A percentile compares a stretch with the other conserved stretches of the same genome.
phyloP scores from a whole-genome alignment of 2,329 filamentous ascomycete species.

The Fusarium nematophilum region DNA sequence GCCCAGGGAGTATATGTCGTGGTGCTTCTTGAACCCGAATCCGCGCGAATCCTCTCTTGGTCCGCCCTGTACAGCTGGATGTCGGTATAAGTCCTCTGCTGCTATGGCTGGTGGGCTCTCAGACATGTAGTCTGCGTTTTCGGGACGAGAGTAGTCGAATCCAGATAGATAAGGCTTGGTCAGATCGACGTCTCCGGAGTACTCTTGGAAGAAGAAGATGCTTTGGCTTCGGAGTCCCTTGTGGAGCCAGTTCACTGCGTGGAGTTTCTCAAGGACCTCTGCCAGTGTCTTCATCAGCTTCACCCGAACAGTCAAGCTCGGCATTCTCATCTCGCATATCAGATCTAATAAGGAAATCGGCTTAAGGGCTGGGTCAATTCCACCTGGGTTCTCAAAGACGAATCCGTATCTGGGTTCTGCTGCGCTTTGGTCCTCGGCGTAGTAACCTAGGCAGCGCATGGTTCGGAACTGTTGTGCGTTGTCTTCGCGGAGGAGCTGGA shows the following conservation, averaged over 20 bases:
- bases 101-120: background rate
- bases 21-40: constrained; percentile 1
- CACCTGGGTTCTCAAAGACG: background rate
- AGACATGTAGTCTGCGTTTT: background rate
- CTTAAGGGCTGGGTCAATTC: background rate
- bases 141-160: constrained; percentile 6
- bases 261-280: background rate
- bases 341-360: background rate
- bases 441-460: constrained; percentile 2
- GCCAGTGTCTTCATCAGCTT: background rate
- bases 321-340: background rate
- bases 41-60: background rate
- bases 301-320: background rate
- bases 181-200: background rate
- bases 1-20: constrained; percentile 7
- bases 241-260: constrained; percentile 7
- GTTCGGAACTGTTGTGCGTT: background rate
- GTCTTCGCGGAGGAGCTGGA: background rate
- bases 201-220: background rate
- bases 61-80: constrained; percentile 3
- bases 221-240: constrained; percentile 7
- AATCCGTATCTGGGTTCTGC: background rate
- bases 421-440: background rate
- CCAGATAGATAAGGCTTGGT: constrained; percentile 2
- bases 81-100: constrained; percentile 4